These are phyloP conservation scores for Parmelia sp. DNA, from an alignment of 495 filamentous ascomycete genomes.

Conservation along the genomic window DNA sequence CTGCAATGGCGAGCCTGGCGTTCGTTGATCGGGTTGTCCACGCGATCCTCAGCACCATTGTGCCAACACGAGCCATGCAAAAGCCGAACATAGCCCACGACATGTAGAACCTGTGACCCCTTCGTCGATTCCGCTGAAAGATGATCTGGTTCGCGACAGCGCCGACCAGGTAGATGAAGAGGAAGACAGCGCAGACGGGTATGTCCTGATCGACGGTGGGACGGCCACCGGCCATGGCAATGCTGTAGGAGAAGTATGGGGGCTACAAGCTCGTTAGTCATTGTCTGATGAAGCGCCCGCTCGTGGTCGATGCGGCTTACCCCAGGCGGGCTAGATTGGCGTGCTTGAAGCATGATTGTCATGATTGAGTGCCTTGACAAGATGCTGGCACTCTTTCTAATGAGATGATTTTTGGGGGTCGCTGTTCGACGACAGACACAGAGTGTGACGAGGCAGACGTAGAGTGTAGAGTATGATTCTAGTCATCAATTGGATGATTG, in stretches of 20 bases:
- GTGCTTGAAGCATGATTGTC: conserved; percentile 1
- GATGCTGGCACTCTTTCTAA: neutral
- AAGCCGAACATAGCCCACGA: conserved; percentile 66
- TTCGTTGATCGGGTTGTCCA: conserved; percentile 36
- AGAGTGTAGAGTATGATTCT: neutral
- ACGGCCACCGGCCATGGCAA: conserved; percentile 50
- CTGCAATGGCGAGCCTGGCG: conserved; percentile 56
- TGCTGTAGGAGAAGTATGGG: conserved; percentile 34
- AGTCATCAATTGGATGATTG: neutral
- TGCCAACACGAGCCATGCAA: conserved; percentile 61
- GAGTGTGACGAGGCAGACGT: neutral
- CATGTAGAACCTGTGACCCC: conserved; percentile 60
- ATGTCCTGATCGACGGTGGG: conserved; percentile 53
- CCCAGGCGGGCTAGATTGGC: neutral
- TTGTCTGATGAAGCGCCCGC: neutral
- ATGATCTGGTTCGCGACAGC: conserved; percentile 58
- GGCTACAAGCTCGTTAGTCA: neutral
- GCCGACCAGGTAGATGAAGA: conserved; percentile 53
- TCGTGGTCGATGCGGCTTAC: neutral
- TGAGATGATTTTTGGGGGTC: neutral
- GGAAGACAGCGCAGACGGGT: conserved; percentile 56
- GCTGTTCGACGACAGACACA: neutral
- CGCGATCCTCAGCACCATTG: conserved; percentile 56
- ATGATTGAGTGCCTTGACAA: neutral
- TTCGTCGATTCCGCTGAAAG: conserved; percentile 50